A percentile compares a stretch with the other conserved stretches of the same genome.
phyloP scores from a whole-genome alignment of 352 stramenopile species.

The Globisporangium middletonii region DNA sequence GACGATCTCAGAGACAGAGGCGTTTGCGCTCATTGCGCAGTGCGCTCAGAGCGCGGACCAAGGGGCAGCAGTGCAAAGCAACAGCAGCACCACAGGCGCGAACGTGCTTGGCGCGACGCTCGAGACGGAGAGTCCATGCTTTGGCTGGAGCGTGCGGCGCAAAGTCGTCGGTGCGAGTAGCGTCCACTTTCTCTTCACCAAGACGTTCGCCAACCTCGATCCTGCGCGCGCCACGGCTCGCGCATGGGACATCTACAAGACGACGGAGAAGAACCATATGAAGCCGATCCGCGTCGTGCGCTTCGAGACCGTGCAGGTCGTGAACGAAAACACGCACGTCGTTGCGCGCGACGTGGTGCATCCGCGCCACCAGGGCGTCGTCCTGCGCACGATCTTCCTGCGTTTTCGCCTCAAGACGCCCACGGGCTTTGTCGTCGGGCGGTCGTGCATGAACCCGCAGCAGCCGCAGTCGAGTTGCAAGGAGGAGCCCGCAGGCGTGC shows the following conservation, averaged over 20 bases:
- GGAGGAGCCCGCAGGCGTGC: constrained; percentile 1
- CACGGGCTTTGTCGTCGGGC: constrained; percentile 25
- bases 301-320: constrained; percentile 33
- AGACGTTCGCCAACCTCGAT: constrained; percentile 24
- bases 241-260: constrained; percentile 29
- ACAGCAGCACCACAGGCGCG: not conserved
- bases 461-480: not conserved
- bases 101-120: not conserved
- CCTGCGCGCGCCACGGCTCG: constrained; percentile 18
- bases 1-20: constrained; percentile 23
- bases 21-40: constrained; percentile 22
- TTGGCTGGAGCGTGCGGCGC: constrained; percentile 34
- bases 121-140: constrained; percentile 16
- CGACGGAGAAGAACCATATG: constrained; percentile 23
- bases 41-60: constrained; percentile 21
- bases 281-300: constrained; percentile 29
- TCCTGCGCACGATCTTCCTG: constrained; percentile 33
- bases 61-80: constrained; percentile 19
- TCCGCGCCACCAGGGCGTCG: constrained; percentile 25
- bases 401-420: constrained; percentile 34
- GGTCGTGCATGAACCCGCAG: constrained; percentile 30
- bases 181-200: constrained; percentile 31
- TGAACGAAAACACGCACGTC: constrained; percentile 34
- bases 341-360: constrained; percentile 33
- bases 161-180: constrained; percentile 20